A percentile compares a stretch with the other conserved stretches of the same genome.
Evolutionary conservation across 306 rosid species (phyloP).

Genomic region (Cucurbita argyrosperma): DNA sequence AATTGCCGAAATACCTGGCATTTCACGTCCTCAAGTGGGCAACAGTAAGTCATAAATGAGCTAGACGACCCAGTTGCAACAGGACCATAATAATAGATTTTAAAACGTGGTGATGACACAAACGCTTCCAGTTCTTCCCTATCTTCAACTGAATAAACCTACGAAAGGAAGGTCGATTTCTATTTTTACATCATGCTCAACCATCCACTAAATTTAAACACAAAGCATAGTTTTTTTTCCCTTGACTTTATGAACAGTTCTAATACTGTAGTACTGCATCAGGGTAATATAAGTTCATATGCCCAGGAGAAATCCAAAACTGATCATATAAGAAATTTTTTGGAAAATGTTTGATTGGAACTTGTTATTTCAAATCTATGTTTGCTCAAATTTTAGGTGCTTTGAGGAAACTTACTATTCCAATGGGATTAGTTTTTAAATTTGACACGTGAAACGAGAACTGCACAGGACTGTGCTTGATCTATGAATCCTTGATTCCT

Average conservation of each 20-base stretch:
- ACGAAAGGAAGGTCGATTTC: neutral
- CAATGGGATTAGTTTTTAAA: neutral
- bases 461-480: neutral
- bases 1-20: constrained; percentile 37
- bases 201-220: neutral
- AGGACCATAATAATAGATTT: constrained; percentile 32
- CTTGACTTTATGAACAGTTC: neutral
- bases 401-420: neutral
- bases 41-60: constrained; percentile 11
- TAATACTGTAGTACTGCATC: neutral
- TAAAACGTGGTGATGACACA: constrained; percentile 48
- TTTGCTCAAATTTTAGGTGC: neutral
- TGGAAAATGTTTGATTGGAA: neutral
- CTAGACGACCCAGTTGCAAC: constrained; percentile 17
- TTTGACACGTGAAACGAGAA: neutral
- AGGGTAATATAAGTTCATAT: neutral
- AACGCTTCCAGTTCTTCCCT: constrained; percentile 37
- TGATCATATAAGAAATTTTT: neutral
- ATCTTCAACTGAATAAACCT: constrained; percentile 62
- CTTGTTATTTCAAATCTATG: neutral
- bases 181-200: neutral
- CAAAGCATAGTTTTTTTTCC: neutral
- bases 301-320: neutral
- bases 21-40: constrained; percentile 43
- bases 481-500: neutral